Evolutionary conservation across 2,329 filamentous ascomycete species (phyloP).

Genomic region (Aspergillus sp.): DNA sequence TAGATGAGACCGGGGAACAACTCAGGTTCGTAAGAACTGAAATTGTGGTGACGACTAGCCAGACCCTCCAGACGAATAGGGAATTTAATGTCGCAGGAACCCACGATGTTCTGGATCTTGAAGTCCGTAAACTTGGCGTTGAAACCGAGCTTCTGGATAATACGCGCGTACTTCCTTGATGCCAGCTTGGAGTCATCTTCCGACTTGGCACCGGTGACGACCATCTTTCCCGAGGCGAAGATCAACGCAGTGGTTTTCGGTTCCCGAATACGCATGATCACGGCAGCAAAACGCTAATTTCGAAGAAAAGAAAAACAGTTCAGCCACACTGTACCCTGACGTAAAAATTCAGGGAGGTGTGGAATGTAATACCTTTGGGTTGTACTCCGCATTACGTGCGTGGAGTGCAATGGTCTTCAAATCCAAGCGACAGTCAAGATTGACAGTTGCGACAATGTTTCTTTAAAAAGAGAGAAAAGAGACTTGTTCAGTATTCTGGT

Average conservation of each 20-base stretch:
- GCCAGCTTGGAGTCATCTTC: slow-evolving; percentile 97
- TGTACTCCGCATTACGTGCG: slow-evolving; percentile 97
- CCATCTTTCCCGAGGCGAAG: slow-evolving; percentile 99
- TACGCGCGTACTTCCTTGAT: slow-evolving; percentile 93
- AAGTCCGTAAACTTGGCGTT: slow-evolving; percentile 99
- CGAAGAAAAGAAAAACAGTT: slow-evolving; percentile 28
- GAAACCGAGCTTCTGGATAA: slow-evolving; percentile 99
- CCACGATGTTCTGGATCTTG: slow-evolving; percentile 99
- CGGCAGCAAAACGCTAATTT: slow-evolving; percentile 86
- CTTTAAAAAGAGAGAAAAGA: slow-evolving; percentile 44
- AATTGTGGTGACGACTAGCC: slow-evolving; percentile 96
- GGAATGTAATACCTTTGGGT: slow-evolving; percentile 70
- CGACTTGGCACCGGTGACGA: slow-evolving; percentile 94
- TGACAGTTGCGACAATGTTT: slow-evolving; percentile 99
- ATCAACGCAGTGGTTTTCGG: slow-evolving; percentile 97
- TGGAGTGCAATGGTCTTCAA: slow-evolving; percentile 98
- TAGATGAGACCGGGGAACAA: slow-evolving; percentile 99
- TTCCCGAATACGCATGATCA: slow-evolving; percentile 99
- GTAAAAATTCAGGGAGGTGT: slow-evolving; percentile 23
- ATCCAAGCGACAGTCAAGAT: slow-evolving; percentile 92
- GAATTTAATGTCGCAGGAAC: slow-evolving; percentile 98
- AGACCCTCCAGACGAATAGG: slow-evolving; percentile 93
- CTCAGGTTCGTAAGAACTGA: slow-evolving; percentile 97
- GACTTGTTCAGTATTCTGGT: slow-evolving; percentile 44
- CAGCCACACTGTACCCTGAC: slow-evolving; percentile 39